These are phyloP conservation scores for Spathaspora passalidarum DNA, from an alignment of 805 yeast genomes.

Conservation along the genomic window DNA sequence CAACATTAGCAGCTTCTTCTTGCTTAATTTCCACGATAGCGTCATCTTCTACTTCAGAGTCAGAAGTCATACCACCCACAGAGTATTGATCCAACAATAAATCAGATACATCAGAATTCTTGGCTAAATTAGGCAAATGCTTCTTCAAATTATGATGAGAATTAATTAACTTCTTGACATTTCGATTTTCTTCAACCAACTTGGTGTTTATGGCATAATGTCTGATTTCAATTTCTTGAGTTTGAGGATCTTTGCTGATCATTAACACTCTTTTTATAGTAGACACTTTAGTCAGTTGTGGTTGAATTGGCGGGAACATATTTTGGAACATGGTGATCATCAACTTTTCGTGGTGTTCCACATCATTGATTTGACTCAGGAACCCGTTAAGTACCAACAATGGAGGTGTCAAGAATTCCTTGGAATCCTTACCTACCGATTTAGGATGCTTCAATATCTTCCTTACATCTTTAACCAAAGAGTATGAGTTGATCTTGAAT, in stretches of 20 bases:
- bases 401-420: conserved; percentile 77
- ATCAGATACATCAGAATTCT: conserved; percentile 75
- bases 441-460: conserved; percentile 73
- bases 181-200: conserved; percentile 72
- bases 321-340: conserved; percentile 89
- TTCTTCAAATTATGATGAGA: conserved; percentile 60
- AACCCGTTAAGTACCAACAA: conserved; percentile 92
- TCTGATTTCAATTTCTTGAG: conserved; percentile 77
- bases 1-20: conserved; percentile 15
- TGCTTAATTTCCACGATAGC: conserved; percentile 62
- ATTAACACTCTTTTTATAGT: conserved; percentile 82
- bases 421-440: conserved; percentile 60
- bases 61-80: conserved; percentile 78
- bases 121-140: conserved; percentile 65
- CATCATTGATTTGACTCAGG: conserved; percentile 54
- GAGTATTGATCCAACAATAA: conserved; percentile 80
- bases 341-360: conserved; percentile 72
- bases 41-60: conserved; percentile 92
- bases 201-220: conserved; percentile 89
- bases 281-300: conserved; percentile 70
- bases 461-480: conserved; percentile 77
- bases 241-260: conserved; percentile 67
- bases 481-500: conserved; percentile 73
- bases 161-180: conserved; percentile 66
- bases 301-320: conserved; percentile 92